Conservation (phyloP, 257 asterid genomes). For the Fraxinus cuspidata region DNA sequence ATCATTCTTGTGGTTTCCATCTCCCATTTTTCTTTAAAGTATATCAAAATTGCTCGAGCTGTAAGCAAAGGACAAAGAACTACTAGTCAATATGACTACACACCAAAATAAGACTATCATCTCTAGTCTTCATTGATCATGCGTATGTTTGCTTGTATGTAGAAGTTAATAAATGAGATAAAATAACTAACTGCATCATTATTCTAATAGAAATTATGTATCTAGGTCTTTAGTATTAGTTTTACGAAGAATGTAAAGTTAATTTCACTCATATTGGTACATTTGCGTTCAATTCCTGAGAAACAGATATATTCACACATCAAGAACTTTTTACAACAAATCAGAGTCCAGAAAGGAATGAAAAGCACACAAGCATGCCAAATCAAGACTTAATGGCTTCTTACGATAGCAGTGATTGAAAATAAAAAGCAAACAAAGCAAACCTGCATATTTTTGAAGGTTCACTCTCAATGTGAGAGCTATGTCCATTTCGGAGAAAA, state of each 20-base stretch:
- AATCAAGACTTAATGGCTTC: background rate
- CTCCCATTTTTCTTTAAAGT: conserved; percentile 40
- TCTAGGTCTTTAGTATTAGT: background rate
- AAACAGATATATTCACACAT: background rate
- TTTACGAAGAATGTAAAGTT: background rate
- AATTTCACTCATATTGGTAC: background rate
- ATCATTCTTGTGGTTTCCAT: conserved; percentile 40
- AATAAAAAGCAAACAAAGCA: background rate
- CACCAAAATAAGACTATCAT: background rate
- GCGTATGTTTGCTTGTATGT: background rate
- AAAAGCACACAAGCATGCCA: background rate
- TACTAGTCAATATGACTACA: background rate
- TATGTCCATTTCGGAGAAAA: background rate
- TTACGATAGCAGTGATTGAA: background rate
- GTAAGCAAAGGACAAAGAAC: background rate
- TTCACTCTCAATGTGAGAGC: background rate
- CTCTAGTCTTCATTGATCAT: background rate
- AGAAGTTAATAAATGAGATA: background rate
- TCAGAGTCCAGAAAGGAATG: background rate
- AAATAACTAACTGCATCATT: background rate
- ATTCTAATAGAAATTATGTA: background rate
- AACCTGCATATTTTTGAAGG: background rate
- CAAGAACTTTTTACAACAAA: background rate
- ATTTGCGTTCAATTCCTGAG: background rate
- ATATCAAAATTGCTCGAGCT: conserved; percentile 15